These are phyloP conservation scores for Fomitiporia mediterranea DNA, from an alignment of 1,284 basidiomycete species.

Conservation along the genomic window DNA sequence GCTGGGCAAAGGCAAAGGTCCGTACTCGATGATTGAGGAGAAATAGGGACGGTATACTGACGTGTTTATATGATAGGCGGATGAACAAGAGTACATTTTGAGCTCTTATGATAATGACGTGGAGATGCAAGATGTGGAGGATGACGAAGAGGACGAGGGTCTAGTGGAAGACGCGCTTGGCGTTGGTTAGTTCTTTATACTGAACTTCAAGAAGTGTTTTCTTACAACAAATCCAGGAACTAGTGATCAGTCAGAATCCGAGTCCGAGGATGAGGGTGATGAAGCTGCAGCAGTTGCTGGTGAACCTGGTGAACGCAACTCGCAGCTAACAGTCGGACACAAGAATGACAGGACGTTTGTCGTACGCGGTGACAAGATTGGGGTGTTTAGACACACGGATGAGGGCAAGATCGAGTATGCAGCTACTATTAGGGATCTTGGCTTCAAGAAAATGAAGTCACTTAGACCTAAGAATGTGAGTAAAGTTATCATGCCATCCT, in stretches of 20 bases:
- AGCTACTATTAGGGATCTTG: slow-evolving; percentile 83
- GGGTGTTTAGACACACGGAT: slow-evolving; percentile 87
- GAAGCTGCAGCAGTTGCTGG: slow-evolving; percentile 43
- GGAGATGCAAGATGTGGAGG: slow-evolving; percentile 75
- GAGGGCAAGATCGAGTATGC: slow-evolving; percentile 83
- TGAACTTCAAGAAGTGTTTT: neutral
- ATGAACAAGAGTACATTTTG: slow-evolving; percentile 77
- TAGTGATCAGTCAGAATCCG: slow-evolving; percentile 42
- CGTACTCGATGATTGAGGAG: slow-evolving; percentile 17
- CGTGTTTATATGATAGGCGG: slow-evolving; percentile 37
- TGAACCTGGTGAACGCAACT: slow-evolving; percentile 67
- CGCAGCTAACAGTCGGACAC: slow-evolving; percentile 92
- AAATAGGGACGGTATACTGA: slow-evolving; percentile 22
- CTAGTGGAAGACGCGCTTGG: slow-evolving; percentile 57
- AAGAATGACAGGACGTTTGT: slow-evolving; percentile 96
- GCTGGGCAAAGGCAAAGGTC: slow-evolving; percentile 83
- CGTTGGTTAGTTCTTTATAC: neutral
- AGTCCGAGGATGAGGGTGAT: slow-evolving; percentile 55
- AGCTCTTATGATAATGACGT: slow-evolving; percentile 70
- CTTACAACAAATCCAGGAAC: slow-evolving; percentile 29
- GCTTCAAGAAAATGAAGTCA: slow-evolving; percentile 75
- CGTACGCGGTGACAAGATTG: slow-evolving; percentile 92
- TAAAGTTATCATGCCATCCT: slow-evolving; percentile 14
- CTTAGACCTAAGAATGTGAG: slow-evolving; percentile 86
- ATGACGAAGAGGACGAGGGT: slow-evolving; percentile 72